Conservation (phyloP, 2,329 filamentous ascomycete genomes). For the Sordariomycetes sp. region DNA sequence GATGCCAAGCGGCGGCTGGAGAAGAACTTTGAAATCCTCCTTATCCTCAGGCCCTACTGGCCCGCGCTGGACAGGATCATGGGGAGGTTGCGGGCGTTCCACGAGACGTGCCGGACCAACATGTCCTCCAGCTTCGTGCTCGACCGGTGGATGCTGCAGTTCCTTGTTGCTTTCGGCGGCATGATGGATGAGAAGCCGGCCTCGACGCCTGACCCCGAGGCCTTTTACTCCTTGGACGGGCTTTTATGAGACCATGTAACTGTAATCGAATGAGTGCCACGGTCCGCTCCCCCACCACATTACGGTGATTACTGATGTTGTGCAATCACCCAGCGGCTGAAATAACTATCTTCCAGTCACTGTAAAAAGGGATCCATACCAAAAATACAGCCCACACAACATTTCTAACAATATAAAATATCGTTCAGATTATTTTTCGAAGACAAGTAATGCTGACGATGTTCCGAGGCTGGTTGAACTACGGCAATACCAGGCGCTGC, state of each 20-base stretch:
- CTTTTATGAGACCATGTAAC: not conserved
- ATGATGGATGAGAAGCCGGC: slow-evolving; percentile 15
- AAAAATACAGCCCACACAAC: too few relatives aligned
- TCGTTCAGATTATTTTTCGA: too few relatives aligned
- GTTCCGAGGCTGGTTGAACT: too few relatives aligned
- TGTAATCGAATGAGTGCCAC: not conserved
- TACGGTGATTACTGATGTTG: not conserved
- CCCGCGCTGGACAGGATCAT: slow-evolving; percentile 11
- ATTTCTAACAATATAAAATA: not conserved
- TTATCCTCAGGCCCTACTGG: slow-evolving; percentile 29
- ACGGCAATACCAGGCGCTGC: too few relatives aligned
- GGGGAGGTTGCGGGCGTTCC: slow-evolving; percentile 26
- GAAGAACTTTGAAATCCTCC: slow-evolving; percentile 34
- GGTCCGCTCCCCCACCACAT: not conserved
- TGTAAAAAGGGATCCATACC: too few relatives aligned
- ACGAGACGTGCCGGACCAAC: slow-evolving; percentile 26
- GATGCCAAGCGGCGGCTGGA: slow-evolving; percentile 26
- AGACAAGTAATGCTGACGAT: too few relatives aligned
- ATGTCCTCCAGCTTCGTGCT: slow-evolving; percentile 26
- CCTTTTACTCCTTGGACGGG: slow-evolving; percentile 1
- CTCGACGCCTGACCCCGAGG: not conserved
- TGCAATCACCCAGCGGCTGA: too few relatives aligned
- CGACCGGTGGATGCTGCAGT: slow-evolving; percentile 31
- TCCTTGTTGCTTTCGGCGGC: slow-evolving; percentile 21
- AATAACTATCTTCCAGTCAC: too few relatives aligned